Evolutionary conservation across 306 rosid species (phyloP).

Genomic region (Luffa aegyptiaca): DNA sequence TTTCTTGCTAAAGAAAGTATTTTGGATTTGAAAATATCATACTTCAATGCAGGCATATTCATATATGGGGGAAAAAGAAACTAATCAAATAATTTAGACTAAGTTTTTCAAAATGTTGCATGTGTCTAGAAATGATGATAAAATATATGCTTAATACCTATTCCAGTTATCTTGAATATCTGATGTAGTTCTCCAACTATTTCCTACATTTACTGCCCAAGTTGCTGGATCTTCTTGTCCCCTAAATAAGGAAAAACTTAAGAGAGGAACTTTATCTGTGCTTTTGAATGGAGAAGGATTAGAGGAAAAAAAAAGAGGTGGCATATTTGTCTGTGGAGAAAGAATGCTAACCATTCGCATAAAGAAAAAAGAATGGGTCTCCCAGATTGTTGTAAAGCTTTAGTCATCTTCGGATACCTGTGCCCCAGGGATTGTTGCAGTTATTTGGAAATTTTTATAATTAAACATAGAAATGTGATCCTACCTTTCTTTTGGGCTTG

Average conservation of each 20-base stretch:
- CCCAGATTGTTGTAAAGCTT: conserved; percentile 40
- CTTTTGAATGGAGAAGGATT: not conserved
- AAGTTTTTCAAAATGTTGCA: not conserved
- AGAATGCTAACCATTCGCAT: conserved; percentile 61
- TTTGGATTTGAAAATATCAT: not conserved
- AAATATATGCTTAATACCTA: conserved; percentile 23
- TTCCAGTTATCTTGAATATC: conserved; percentile 63
- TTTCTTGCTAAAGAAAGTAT: not conserved
- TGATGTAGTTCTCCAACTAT: conserved; percentile 81
- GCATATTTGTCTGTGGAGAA: not conserved
- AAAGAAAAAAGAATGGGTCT: conserved; percentile 53
- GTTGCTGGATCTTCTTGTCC: conserved; percentile 61
- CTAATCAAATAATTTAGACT: not conserved
- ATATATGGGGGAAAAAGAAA: not conserved
- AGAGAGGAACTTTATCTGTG: not conserved
- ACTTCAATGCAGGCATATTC: not conserved
- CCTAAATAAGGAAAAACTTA: conserved; percentile 20
- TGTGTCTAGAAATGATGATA: not conserved
- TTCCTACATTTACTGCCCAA: conserved; percentile 54
- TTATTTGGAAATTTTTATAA: not conserved
- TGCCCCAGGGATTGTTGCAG: not conserved
- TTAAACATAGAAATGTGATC: not conserved
- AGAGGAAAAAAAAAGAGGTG: not conserved
- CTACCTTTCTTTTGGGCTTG: conserved; percentile 55
- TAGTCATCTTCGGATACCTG: conserved; percentile 62